Base-by-base conservation (phyloP, 148 eudicot species). In the Fagopyrum tataricum region DNA sequence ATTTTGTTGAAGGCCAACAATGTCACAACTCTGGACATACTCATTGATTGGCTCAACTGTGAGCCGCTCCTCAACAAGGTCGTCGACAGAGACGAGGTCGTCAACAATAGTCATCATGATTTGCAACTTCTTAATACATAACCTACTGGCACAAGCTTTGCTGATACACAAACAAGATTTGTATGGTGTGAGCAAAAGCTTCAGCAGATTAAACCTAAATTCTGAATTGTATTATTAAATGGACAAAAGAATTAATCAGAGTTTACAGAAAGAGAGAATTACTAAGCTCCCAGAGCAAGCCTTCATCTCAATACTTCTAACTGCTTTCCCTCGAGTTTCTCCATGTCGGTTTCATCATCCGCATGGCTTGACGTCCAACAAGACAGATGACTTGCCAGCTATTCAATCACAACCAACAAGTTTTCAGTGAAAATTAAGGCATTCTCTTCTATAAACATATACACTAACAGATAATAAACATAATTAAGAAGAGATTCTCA, bases 341-440 rank as follows among this genome's bases (percentile, higher is more conserved):
- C 17, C 98, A 94, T 94, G 84, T 94, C 98, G 9, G 98, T 94
- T 75, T 94, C 97, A 75, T 94, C 98, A 75, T 94, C 98, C 97
- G n/a, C 98, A 91, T 76, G 97, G 98, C 88, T 94, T 94, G 4
- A 94, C 79, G 64, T 88, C 96, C 85, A 90, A 18, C 86, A 90
- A 76, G 40, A 93, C 88, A 0, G 98, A 93, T 18, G 97, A 93
- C 79, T 93, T 91, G 44, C 97, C 98, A 72, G 91, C 98, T 93
- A 84, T 52, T 68, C 76, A 37, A 75, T 43, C 61, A 4, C n/a
- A 55, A 68, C 47, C 13, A 37, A 31, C 37, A 58, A 58, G 37
- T 20, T 17, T 18, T 18, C 18, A n/a, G n/a, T n/a, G n/a, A n/a
- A n/a, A n/a, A n/a, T n/a, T n/a, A n/a, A n/a, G n/a, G n/a, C n/a